phyloP scores from a whole-genome alignment of 2,329 filamentous ascomycete species.

The Aspergillus melleus region DNA sequence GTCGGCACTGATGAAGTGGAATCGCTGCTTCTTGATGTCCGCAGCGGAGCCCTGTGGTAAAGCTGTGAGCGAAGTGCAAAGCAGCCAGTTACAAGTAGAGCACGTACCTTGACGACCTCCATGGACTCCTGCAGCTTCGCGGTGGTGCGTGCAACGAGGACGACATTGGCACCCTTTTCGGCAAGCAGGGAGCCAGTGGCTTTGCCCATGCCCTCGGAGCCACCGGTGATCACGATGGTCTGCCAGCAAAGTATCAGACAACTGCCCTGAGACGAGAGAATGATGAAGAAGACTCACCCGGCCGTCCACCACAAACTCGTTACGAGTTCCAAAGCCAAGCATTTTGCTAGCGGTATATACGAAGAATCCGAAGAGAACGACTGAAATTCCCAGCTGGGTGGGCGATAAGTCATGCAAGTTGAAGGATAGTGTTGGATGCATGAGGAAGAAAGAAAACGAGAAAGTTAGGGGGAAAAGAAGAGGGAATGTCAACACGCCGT shows the following conservation, averaged over 20 bases:
- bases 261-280: not conserved
- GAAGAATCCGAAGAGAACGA: slow-evolving; percentile 34
- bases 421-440: slow-evolving; percentile 24
- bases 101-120: slow-evolving; percentile 60
- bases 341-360: slow-evolving; percentile 38
- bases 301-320: slow-evolving; percentile 81
- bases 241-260: slow-evolving; percentile 37
- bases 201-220: slow-evolving; percentile 88
- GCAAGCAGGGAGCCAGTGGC: slow-evolving; percentile 73
- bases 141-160: slow-evolving; percentile 78
- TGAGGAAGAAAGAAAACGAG: slow-evolving; percentile 16
- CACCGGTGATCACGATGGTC: slow-evolving; percentile 88
- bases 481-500: not conserved
- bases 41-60: slow-evolving; percentile 61
- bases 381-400: slow-evolving; percentile 29
- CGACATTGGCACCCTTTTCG: slow-evolving; percentile 78
- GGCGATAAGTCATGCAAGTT: slow-evolving; percentile 24
- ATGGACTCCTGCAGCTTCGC: slow-evolving; percentile 73
- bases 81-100: not conserved
- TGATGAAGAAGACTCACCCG: slow-evolving; percentile 58
- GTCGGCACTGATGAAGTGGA: slow-evolving; percentile 82
- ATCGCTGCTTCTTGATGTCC: slow-evolving; percentile 68
- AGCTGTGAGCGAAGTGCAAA: slow-evolving; percentile 19
- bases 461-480: slow-evolving; percentile 9
- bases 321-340: slow-evolving; percentile 51